Conservation (phyloP, 371 early-diverging fungal genomes). For the Rhizomucor pusillus region DNA sequence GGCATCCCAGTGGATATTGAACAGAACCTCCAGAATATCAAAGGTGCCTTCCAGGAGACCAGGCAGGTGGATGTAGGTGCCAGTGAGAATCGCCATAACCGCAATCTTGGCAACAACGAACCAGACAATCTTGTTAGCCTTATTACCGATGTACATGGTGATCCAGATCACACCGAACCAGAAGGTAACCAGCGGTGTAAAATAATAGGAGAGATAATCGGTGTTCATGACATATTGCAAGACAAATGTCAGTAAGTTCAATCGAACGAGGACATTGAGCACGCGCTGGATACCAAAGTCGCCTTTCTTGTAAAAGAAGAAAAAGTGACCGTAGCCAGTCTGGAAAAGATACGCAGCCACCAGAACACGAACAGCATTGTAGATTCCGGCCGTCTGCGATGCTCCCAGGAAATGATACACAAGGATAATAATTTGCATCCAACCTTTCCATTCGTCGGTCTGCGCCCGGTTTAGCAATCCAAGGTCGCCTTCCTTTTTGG, state of each 20-base stretch:
- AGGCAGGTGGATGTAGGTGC: slow-evolving; percentile 37
- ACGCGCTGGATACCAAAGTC: slow-evolving; percentile 64
- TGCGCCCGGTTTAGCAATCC: slow-evolving; percentile 69
- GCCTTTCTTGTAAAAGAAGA: slow-evolving; percentile 64
- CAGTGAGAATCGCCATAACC: slow-evolving; percentile 33
- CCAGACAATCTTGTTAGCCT: slow-evolving; percentile 38
- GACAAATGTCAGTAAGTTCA: slow-evolving; percentile 66
- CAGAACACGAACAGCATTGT: slow-evolving; percentile 67
- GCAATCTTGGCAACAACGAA: slow-evolving; percentile 53
- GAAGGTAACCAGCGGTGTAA: slow-evolving; percentile 69
- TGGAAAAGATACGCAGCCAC: slow-evolving; percentile 79
- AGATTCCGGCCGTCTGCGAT: slow-evolving; percentile 59
- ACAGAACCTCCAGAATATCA: slow-evolving; percentile 27
- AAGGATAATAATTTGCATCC: slow-evolving; percentile 82
- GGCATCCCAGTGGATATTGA: slow-evolving; percentile 55
- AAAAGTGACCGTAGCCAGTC: slow-evolving; percentile 80
- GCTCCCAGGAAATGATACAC: slow-evolving; percentile 72
- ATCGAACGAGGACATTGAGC: slow-evolving; percentile 59
- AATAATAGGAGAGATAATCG: slow-evolving; percentile 71
- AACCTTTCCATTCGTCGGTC: slow-evolving; percentile 86
- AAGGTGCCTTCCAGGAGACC: slow-evolving; percentile 44
- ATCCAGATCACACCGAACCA: slow-evolving; percentile 70
- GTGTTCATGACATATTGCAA: slow-evolving; percentile 67
- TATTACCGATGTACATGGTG: slow-evolving; percentile 56
- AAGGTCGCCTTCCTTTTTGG: slow-evolving; percentile 43